Base-by-base conservation (phyloP, 352 stramenopile species). In the Globisporangium acanthophoron region DNA sequence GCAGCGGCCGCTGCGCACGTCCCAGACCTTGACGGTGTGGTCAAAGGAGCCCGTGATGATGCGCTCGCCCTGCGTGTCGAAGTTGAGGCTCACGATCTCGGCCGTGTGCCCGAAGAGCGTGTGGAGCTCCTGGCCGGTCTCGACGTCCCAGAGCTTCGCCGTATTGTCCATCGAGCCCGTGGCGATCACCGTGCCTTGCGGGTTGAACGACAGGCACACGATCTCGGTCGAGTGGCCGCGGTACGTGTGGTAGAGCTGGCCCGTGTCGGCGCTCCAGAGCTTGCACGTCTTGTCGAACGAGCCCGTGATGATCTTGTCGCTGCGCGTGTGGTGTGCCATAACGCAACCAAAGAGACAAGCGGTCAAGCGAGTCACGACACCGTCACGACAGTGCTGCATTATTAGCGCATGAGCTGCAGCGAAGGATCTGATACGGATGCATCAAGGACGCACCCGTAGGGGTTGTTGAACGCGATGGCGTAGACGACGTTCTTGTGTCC, bases 221-320 rank as follows among this genome's bases (percentile, higher is more conserved):
- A 98, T 98, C 73, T 98, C 94, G 31, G 92, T 98, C 58, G 87
- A 92, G 62, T 98, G 94, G 1, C 95, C 94, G 21, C 90, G 82
- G 61, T 96, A 98, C 9, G 94, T 98, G 83, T 98, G 92, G 61
- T 97, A 96, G 12, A 97, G 71, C 48, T 98, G 82, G 4, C 92
- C 94, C 2, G 88, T 98, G 55, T 97, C 86, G 31, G 92, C 90
- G 62, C 90, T 97, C 94, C 95, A 98, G 29, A 98, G 76, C 68
- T 98, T 98, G 69, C 88, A 97, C 21, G 95, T 98, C 74, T 98
- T 98, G 71, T 98, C 93, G 55, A 98, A 98, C 12, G 82, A 95
- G 20, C 92, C 94, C 3, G 92, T 98, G 64, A 98, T 97, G 67
- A 98, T 97, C 69, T 97, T 98, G 75, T 94, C 85, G 2, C 81